Percentiles rank a stretch among this genome's conserved stretches.
These are phyloP conservation scores for Macrophomina pseudophaseolina DNA, from an alignment of 2,329 filamentous ascomycete genomes.

Conservation along the genomic window DNA sequence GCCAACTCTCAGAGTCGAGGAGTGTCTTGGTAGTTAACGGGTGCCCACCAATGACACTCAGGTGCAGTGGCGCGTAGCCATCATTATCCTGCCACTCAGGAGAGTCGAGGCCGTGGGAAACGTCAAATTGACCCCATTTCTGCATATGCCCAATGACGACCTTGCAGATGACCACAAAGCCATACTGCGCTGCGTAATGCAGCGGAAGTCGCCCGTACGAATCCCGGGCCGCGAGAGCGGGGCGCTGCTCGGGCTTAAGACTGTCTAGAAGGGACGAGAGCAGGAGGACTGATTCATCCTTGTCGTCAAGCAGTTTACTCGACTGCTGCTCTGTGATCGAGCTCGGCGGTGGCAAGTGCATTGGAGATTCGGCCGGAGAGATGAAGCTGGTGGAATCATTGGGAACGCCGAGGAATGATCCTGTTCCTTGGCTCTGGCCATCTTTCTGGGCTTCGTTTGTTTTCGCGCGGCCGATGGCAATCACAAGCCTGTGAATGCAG, in stretches of 20 bases:
- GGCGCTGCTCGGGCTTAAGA: conserved; percentile 70
- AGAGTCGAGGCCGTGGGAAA: conserved; percentile 84
- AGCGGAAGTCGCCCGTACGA: conserved; percentile 82
- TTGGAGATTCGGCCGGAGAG: conserved; percentile 75
- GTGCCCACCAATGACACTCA: conserved; percentile 91
- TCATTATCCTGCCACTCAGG: conserved; percentile 90
- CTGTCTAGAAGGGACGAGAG: conserved; percentile 67
- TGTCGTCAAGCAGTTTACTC: conserved; percentile 63
- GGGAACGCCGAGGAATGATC: conserved; percentile 45
- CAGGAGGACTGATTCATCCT: conserved; percentile 78
- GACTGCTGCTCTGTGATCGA: conserved; percentile 70
- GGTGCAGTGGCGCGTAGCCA: conserved; percentile 86
- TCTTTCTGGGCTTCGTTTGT: conserved; percentile 54
- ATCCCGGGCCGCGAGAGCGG: conserved; percentile 72
- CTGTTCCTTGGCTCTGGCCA: conserved; percentile 52
- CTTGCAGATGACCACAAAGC: conserved; percentile 88
- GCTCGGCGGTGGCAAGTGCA: conserved; percentile 64
- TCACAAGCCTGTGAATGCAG: conserved; percentile 89
- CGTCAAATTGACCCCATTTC: conserved; percentile 84
- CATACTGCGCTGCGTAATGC: conserved; percentile 94
- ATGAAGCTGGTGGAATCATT: conserved; percentile 73
- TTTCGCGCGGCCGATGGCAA: conserved; percentile 82
- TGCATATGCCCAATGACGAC: conserved; percentile 88
- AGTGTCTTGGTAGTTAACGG: conserved; percentile 82
- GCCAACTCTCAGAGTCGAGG: conserved; percentile 79